Conservation (phyloP, 2,329 filamentous ascomycete genomes). For the Zymoseptoria ardabiliae region DNA sequence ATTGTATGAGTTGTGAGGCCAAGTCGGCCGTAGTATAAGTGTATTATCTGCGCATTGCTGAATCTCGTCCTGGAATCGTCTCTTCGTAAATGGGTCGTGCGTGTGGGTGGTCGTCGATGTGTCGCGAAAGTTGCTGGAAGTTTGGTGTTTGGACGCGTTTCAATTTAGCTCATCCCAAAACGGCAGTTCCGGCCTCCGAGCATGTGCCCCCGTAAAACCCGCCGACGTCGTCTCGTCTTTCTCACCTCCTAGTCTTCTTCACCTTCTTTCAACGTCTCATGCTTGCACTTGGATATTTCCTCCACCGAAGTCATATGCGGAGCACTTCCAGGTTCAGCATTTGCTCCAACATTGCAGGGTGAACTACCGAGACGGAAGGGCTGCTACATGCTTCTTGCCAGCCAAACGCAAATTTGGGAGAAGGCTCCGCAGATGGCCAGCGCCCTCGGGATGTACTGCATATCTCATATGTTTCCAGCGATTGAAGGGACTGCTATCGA, state of each 20-base stretch:
- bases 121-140: neutral
- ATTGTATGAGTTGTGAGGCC: conserved; percentile 27
- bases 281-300: too few relatives aligned
- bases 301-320: too few relatives aligned
- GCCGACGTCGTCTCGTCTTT: neutral
- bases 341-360: too few relatives aligned
- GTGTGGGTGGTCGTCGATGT: neutral
- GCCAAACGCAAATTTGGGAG: too few relatives aligned
- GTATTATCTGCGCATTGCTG: neutral
- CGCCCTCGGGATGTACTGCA: too few relatives aligned
- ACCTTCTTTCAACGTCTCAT: neutral
- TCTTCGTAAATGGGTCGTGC: neutral
- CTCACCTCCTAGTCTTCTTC: neutral
- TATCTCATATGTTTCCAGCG: too few relatives aligned
- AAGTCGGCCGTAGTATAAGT: neutral
- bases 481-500: too few relatives aligned
- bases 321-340: too few relatives aligned
- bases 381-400: too few relatives aligned
- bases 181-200: neutral
- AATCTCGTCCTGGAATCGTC: neutral
- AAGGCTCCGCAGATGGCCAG: too few relatives aligned
- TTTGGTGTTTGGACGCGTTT: neutral
- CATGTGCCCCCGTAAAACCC: neutral
- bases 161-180: neutral
- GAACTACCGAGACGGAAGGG: too few relatives aligned